Base-by-base conservation (phyloP, 2,329 filamentous ascomycete genomes). In the Fusarium ramigenum region DNA sequence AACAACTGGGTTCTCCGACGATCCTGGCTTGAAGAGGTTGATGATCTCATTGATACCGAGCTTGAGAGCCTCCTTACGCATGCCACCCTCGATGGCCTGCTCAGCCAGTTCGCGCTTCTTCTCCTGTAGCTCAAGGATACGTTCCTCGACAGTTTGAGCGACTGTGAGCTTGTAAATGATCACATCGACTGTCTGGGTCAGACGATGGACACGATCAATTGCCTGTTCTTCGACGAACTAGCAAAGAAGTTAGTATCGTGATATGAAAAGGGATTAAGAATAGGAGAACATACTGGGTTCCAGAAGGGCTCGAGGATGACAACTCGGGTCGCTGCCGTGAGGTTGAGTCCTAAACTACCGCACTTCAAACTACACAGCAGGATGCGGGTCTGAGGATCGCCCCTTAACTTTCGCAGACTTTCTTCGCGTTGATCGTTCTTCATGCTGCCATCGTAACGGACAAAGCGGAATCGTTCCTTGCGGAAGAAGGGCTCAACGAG, bases 201-300 rank as follows among this genome's bases (percentile, higher is more conserved):
- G 92, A n/a, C 96, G 94, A 81, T 99, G 96, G 32, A 99, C 96
- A 61, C 96, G 94, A 82, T 99, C 96, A 76, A 99, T 99, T 54
- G 96, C 96, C 86, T 99, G 96, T 82, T 99, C 96, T 85, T 99
- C 96, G 39, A 99, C 94, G 79, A 99, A 99, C 89, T 93, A 75
- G n/a, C 63, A 19, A 12, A 34, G 61, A 47, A 37, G 71, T 73
- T 59, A 74, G 64, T 7, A 63, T 40, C 23, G 23, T 46, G 21
- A 28, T 25, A 7, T 30, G 52, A 15, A 10, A 37, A 34, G 25
- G 19, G 21, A 16, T 40, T 7, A 30, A 42, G n/a, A 16, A 25
- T 16, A 36, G 18, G 12, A 39, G 19, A 85, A 85, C 89, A 80
- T 86, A 93, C 91, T 5, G 95, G 96, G 82, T 99, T 99, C 96